Conservation (phyloP, 2,329 filamentous ascomycete species). For the Aureobasidium sp. region DNA sequence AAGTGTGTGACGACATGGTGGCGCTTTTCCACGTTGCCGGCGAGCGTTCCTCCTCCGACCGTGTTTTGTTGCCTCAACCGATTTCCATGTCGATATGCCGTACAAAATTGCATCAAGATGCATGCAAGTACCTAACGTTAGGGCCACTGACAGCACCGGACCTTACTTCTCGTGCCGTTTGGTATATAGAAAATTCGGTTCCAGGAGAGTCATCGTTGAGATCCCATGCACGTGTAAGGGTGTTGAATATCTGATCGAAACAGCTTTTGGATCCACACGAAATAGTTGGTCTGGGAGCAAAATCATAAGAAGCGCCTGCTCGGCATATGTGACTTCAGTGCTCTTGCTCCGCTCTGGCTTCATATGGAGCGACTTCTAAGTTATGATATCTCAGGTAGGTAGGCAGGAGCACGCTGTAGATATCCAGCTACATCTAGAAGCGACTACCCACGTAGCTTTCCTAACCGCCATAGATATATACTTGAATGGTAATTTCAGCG, state of each 20-base stretch:
- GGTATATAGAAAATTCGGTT: neutral
- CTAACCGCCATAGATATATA: neutral
- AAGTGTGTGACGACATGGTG: slow-evolving; percentile 12
- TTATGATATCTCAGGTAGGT: neutral
- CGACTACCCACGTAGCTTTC: neutral
- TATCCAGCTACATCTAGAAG: neutral
- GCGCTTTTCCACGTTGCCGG: slow-evolving; percentile 4
- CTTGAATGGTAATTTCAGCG: neutral
- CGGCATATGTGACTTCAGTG: neutral
- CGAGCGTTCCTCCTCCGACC: slow-evolving; percentile 4
- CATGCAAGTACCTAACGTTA: neutral
- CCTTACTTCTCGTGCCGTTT: neutral
- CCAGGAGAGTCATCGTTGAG: neutral
- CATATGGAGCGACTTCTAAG: neutral
- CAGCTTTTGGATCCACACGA: neutral
- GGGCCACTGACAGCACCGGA: neutral
- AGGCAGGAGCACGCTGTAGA: neutral
- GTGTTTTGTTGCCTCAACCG: slow-evolving; percentile 3
- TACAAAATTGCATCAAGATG: slow-evolving; percentile 2
- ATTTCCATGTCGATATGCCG: neutral
- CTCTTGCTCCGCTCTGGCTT: neutral
- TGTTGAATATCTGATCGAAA: neutral
- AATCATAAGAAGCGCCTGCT: neutral
- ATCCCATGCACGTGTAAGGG: neutral
- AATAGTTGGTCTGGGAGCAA: neutral